Percentiles rank a stretch among this genome's conserved stretches.
These are phyloP conservation scores for Plasmodium fragile DNA, from an alignment of 169 alveolate species.

Conservation along the genomic window DNA sequence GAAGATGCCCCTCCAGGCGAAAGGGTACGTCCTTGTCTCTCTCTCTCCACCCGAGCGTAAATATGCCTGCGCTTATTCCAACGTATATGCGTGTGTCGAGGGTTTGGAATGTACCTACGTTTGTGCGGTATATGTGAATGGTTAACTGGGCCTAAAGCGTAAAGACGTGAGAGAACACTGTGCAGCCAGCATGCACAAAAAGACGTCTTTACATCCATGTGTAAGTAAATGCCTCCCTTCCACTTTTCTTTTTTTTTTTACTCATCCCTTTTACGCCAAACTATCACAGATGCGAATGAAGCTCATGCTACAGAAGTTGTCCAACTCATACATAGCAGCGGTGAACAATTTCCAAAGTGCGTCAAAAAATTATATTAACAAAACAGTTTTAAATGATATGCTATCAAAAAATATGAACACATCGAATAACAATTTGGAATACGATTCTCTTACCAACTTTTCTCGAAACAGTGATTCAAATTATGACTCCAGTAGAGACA, in stretches of 20 bases:
- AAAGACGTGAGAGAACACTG: not conserved
- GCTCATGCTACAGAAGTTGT: constrained; percentile 51
- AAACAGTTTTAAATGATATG: constrained; percentile 44
- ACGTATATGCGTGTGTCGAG: not conserved
- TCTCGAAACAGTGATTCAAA: constrained; percentile 59
- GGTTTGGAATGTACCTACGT: not conserved
- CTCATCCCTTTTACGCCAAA: not conserved
- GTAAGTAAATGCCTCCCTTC: not conserved
- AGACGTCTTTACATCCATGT: not conserved
- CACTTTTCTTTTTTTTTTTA: not conserved
- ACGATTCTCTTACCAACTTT: constrained; percentile 28
- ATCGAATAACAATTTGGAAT: constrained; percentile 31
- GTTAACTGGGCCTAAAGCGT: not conserved
- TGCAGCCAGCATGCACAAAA: not conserved
- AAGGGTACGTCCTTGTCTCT: constrained; percentile 23
- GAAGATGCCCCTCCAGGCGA: constrained; percentile 38
- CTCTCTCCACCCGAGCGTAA: not conserved
- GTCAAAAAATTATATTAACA: constrained; percentile 67
- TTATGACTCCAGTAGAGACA: constrained; percentile 62
- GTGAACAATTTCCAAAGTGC: constrained; percentile 63
- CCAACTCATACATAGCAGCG: constrained; percentile 42
- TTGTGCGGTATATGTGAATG: not conserved
- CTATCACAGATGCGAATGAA: constrained; percentile 37
- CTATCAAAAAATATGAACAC: constrained; percentile 21
- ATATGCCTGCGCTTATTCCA: not conserved